Base-by-base conservation (phyloP, 805 yeast species). In the Nakazawaea populi region DNA sequence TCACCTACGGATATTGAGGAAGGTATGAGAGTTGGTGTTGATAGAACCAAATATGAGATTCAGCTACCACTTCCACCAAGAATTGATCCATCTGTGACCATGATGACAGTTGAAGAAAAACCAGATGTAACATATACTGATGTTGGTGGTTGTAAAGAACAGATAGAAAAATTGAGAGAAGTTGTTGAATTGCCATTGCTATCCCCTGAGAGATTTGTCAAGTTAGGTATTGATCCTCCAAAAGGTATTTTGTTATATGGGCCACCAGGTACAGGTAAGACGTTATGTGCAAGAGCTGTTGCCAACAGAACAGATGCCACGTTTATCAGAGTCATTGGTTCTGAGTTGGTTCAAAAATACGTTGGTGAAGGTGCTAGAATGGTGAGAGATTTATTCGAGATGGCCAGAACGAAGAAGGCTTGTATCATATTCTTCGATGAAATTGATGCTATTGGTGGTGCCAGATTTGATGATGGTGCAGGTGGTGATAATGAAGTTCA, bases 351-450 rank as follows among this genome's bases (percentile, higher is more conserved):
- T 32, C 99, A 94, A 69, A 94, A 94, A 68, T 94, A 94, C 67
- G 98, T 94, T 47, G 99, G 99, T 66, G 99, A 94, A 73, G 99
- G 99, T 73, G 99, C 99, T 4, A 83, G 99, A 66, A 94, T 94
- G 99, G 98, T 94, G 50, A 83, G 99, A 70, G 99, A 94, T 72
- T 78, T 94, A 63, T 94, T 94, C 62, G 99, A 94, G 68, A 91
- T 94, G 98, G 99, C 99, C 2, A 85, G 99, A 67, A 87, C 98
- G 37, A 94, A 94, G 71, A 91, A 92, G 65, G 98, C 99, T 1
- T 92, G 98, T 71, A 94, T 94, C 64, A 92, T 94, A 52, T 94
- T 94, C 72, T 94, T 94, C 63, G 99, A 94, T 71, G 99, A 94
- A 75, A 85, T 94, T 58, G 99, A 94, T 73, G 99, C 99, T 38